phyloP scores from a whole-genome alignment of 331 rosid genomes.

The Dryas integrifolia region DNA sequence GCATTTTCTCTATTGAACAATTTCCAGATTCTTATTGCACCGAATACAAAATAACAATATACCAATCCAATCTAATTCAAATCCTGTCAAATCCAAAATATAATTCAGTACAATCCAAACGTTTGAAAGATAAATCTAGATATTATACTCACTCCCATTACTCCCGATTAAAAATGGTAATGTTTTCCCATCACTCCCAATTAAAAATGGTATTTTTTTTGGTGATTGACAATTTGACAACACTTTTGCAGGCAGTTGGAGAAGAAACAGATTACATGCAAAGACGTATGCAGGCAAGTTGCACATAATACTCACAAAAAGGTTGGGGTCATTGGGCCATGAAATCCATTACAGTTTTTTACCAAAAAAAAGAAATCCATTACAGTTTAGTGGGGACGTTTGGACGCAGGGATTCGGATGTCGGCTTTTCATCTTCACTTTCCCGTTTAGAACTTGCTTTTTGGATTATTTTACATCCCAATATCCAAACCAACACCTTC shows the following conservation, averaged over 20 bases:
- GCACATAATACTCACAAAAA: conserved; percentile 6
- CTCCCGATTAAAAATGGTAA: too few species aligned
- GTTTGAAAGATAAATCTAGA: too few species aligned
- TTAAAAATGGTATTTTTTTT: not conserved
- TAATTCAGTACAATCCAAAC: too few species aligned
- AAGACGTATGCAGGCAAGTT: not conserved
- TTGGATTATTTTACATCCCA: not conserved
- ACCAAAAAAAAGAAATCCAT: too few species aligned
- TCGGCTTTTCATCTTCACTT: conserved; percentile 38
- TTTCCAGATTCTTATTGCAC: too few species aligned
- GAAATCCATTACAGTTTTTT: conserved; percentile 25
- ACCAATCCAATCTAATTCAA: too few species aligned
- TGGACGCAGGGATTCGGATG: conserved; percentile 43
- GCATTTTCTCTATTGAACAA: too few species aligned
- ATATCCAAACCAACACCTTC: not conserved
- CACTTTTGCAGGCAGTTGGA: not conserved
- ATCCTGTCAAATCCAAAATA: too few species aligned
- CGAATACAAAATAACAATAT: too few species aligned
- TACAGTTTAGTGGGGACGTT: conserved; percentile 37
- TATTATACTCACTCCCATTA: too few species aligned
- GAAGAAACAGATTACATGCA: not conserved
- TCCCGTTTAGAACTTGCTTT: not conserved
- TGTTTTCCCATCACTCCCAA: not conserved
- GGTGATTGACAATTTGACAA: too few species aligned
- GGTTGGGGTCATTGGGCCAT: conserved; percentile 26